These are phyloP conservation scores for Penicillium flavigenum DNA, from an alignment of 495 filamentous ascomycete genomes.

Conservation along the genomic window DNA sequence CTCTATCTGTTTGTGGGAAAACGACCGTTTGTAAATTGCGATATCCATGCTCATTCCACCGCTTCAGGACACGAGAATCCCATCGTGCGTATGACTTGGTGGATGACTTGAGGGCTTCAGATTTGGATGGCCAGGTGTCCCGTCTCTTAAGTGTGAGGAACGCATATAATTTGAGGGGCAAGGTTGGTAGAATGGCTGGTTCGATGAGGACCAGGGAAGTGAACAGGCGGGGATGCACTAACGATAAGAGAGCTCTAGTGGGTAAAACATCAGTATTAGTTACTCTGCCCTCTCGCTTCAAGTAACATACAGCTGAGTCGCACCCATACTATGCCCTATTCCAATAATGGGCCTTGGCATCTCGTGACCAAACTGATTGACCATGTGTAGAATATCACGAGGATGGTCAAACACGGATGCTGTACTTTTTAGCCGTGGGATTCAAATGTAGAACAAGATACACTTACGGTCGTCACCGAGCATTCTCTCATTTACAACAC, in stretches of 20 bases:
- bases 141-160: conserved; percentile 41
- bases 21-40: too few relatives aligned
- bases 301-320: conserved; percentile 48
- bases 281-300: not conserved
- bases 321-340: conserved; percentile 79
- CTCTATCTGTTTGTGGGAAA: too few relatives aligned
- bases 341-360: conserved; percentile 77
- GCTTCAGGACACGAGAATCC: too few relatives aligned
- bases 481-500: conserved; percentile 61
- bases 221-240: conserved; percentile 71
- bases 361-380: conserved; percentile 67
- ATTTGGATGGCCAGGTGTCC: conserved; percentile 55
- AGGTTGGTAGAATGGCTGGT: conserved; percentile 34
- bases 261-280: not conserved
- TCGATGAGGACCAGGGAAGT: conserved; percentile 65
- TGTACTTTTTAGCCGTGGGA: conserved; percentile 21
- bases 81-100: too few relatives aligned
- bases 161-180: too few relatives aligned
- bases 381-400: conserved; percentile 71
- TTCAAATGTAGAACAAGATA: not conserved
- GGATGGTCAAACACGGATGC: conserved; percentile 72
- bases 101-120: too few relatives aligned
- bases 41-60: too few relatives aligned
- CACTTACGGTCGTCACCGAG: conserved; percentile 64
- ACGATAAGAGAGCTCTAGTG: conserved; percentile 45